These are phyloP conservation scores for Pyricularia sp. DNA, from an alignment of 2,329 filamentous ascomycete species.

Conservation along the genomic window DNA sequence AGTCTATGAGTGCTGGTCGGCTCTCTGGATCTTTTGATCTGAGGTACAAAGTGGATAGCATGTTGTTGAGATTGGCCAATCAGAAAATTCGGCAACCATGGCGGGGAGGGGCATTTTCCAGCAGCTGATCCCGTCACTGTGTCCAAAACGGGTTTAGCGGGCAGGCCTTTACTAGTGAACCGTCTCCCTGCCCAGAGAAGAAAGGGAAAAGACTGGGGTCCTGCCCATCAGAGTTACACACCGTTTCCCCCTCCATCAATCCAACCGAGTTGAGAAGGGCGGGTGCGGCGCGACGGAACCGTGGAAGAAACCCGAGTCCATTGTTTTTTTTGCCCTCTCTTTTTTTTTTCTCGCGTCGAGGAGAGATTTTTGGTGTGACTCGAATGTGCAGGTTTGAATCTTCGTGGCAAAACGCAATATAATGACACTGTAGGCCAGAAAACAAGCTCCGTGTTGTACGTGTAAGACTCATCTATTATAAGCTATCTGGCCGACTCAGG, in stretches of 20 bases:
- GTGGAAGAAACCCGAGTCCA: neutral
- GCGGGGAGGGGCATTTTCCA: conserved; percentile 5
- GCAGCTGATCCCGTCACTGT: neutral
- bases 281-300: neutral
- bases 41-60: conserved; percentile 17
- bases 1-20: neutral
- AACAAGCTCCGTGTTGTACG: neutral
- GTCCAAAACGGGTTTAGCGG: conserved; percentile 4
- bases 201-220: conserved; percentile 6
- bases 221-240: neutral
- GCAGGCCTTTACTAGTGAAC: conserved; percentile 9
- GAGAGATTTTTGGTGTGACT: neutral
- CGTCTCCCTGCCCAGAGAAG: conserved; percentile 4
- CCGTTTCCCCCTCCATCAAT: neutral
- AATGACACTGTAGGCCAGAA: neutral
- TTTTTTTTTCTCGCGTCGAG: neutral
- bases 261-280: conserved; percentile 2
- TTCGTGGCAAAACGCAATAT: neutral
- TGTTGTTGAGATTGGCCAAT: conserved; percentile 23
- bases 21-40: conserved; percentile 11
- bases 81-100: conserved; percentile 22
- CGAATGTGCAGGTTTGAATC: neutral
- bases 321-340: neutral
- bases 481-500: neutral
- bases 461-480: neutral